phyloP scores from a whole-genome alignment of 345 rosid species.

The Leavenworthia alabamica region DNA sequence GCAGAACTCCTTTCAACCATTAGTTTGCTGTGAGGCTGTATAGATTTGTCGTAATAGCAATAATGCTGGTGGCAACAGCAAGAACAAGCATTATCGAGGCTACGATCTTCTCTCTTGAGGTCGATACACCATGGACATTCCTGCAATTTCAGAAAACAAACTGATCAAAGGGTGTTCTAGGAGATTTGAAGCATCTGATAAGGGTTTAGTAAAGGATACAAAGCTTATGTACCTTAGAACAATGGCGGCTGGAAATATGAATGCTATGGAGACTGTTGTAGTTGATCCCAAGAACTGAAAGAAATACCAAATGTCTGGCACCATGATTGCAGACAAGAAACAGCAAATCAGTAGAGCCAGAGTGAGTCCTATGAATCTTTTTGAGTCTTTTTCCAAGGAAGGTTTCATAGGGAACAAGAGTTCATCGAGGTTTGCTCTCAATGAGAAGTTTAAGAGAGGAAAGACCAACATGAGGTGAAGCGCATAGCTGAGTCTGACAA shows the following conservation, averaged over 20 bases:
- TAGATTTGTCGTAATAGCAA: slow-evolving; percentile 37
- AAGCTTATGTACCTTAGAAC: slow-evolving; percentile 52
- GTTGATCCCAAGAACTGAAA: slow-evolving; percentile 91
- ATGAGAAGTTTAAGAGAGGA: slow-evolving; percentile 76
- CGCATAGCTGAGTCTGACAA: slow-evolving; percentile 69
- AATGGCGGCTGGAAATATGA: slow-evolving; percentile 81
- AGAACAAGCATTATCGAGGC: slow-evolving; percentile 33
- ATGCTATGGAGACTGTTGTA: slow-evolving; percentile 66
- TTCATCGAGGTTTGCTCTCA: slow-evolving; percentile 72
- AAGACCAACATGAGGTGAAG: slow-evolving; percentile 77
- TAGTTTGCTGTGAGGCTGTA: slow-evolving; percentile 21
- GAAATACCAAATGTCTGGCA: slow-evolving; percentile 80
- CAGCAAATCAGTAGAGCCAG: slow-evolving; percentile 35
- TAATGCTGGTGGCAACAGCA: slow-evolving; percentile 36
- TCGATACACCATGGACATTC: slow-evolving; percentile 43
- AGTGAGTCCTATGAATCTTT: slow-evolving; percentile 53
- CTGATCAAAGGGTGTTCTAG: not conserved
- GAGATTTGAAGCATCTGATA: not conserved
- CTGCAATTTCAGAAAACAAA: slow-evolving; percentile 17
- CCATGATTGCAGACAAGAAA: slow-evolving; percentile 50
- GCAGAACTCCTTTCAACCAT: not conserved
- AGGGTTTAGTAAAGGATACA: not conserved
- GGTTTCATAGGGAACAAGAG: slow-evolving; percentile 49
- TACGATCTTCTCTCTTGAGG: slow-evolving; percentile 33
- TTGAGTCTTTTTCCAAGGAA: slow-evolving; percentile 36